phyloP scores from a whole-genome alignment of 2,329 filamentous ascomycete genomes.

The Drechslerella stenobrocha region DNA sequence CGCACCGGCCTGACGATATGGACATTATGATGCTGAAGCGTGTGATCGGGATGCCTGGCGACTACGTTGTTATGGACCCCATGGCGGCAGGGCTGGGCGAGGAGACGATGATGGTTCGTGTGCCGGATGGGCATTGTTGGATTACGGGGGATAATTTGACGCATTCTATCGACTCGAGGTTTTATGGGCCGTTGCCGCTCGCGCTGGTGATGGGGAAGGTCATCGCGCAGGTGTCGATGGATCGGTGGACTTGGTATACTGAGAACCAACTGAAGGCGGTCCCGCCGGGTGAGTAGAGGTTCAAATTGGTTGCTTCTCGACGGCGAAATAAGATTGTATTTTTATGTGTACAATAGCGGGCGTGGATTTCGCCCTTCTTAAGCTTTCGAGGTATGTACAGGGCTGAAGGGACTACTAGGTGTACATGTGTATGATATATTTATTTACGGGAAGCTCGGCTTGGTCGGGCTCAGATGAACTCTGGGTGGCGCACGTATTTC shows the following conservation, averaged over 20 bases:
- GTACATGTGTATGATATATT: slow-evolving; percentile 39
- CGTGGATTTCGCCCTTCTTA: slow-evolving; percentile 20
- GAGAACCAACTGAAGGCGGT: slow-evolving; percentile 15
- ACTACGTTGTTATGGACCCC: slow-evolving; percentile 60
- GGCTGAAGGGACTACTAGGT: slow-evolving; percentile 17
- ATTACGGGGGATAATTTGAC: slow-evolving; percentile 83
- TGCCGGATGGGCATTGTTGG: slow-evolving; percentile 91
- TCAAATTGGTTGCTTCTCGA: slow-evolving; percentile 3
- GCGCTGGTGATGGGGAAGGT: slow-evolving; percentile 83
- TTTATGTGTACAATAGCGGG: slow-evolving; percentile 8
- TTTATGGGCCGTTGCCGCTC: slow-evolving; percentile 83
- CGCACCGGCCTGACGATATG: slow-evolving; percentile 71
- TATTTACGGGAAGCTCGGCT: slow-evolving; percentile 1
- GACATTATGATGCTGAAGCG: slow-evolving; percentile 72
- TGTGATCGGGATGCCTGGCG: slow-evolving; percentile 71
- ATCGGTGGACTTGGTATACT: slow-evolving; percentile 60
- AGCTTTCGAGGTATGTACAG: slow-evolving; percentile 38
- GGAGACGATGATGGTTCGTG: slow-evolving; percentile 59
- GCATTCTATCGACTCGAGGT: slow-evolving; percentile 80
- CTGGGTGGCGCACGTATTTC: slow-evolving; percentile 79
- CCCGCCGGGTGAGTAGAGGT: slow-evolving; percentile 12
- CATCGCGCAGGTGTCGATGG: slow-evolving; percentile 61
- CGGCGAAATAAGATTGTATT: too few species aligned
- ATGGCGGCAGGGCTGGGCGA: slow-evolving; percentile 39
- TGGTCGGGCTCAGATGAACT: slow-evolving; percentile 55